Evolutionary conservation across 768 basidiomycete genomes (phyloP).

Genomic region (Stropharia rugosoannulata): DNA sequence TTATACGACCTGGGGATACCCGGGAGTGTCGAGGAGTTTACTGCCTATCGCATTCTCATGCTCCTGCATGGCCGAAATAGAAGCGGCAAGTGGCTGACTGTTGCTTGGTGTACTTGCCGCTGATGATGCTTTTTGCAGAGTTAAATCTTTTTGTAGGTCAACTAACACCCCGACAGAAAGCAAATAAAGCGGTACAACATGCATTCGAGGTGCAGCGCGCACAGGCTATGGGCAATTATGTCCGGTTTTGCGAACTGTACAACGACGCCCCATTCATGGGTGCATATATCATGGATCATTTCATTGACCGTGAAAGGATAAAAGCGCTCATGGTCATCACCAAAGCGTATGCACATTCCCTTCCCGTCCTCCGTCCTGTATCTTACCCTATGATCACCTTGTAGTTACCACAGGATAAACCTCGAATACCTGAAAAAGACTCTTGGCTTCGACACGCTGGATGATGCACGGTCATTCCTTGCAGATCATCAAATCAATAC

Average conservation of each 20-base stretch:
- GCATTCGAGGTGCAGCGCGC: slow-evolving; percentile 89
- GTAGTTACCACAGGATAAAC: slow-evolving; percentile 80
- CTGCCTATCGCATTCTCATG: slow-evolving; percentile 97
- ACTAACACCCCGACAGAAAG: slow-evolving; percentile 91
- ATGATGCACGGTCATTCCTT: slow-evolving; percentile 69
- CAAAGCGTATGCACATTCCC: slow-evolving; percentile 73
- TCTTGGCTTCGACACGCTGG: slow-evolving; percentile 76
- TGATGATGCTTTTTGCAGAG: slow-evolving; percentile 47
- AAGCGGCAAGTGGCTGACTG: slow-evolving; percentile 62
- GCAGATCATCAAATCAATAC: slow-evolving; percentile 59
- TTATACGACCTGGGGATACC: slow-evolving; percentile 93
- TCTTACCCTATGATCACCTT: slow-evolving; percentile 4
- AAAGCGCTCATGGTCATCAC: slow-evolving; percentile 87
- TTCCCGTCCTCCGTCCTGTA: not conserved
- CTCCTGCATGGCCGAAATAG: slow-evolving; percentile 91
- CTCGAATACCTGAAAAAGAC: slow-evolving; percentile 76
- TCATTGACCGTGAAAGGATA: slow-evolving; percentile 88
- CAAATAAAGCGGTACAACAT: slow-evolving; percentile 76
- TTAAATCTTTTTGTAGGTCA: slow-evolving; percentile 97
- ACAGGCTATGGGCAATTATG: slow-evolving; percentile 91
- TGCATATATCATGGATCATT: slow-evolving; percentile 99
- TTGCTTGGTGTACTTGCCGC: not conserved
- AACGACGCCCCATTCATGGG: slow-evolving; percentile 92
- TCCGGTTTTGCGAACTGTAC: slow-evolving; percentile 86
- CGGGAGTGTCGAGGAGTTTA: slow-evolving; percentile 93